Percentiles rank a stretch among this genome's conserved stretches.
phyloP scores from a whole-genome alignment of 371 early-diverging fungal species.

The Nematocida homosporus region DNA sequence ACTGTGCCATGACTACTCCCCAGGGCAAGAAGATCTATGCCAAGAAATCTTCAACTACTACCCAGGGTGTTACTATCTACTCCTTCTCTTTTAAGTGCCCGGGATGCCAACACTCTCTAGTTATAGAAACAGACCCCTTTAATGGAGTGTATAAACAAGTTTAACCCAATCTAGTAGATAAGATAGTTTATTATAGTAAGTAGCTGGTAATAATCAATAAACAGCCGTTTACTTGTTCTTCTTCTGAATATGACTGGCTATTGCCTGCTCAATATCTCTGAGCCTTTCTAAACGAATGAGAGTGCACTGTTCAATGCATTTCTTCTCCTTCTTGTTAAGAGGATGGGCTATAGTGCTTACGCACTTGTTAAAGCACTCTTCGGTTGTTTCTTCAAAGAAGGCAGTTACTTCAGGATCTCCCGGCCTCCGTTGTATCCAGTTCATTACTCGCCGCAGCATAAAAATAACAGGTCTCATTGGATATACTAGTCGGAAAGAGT shows the following conservation, averaged over 20 bases:
- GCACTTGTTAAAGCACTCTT: conserved; percentile 35
- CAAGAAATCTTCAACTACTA: not conserved
- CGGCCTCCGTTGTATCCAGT: conserved; percentile 3
- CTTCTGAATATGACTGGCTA: not conserved
- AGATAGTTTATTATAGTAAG: too few relatives aligned
- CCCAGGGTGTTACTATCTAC: not conserved
- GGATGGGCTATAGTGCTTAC: not conserved
- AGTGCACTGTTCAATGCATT: conserved; percentile 20
- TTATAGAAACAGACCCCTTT: not conserved
- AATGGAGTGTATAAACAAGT: too few relatives aligned
- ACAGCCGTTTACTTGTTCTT: not conserved
- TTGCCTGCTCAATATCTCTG: conserved; percentile 15
- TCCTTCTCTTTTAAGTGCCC: not conserved
- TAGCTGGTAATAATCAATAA: not conserved
- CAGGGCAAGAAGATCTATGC: conserved; percentile 11
- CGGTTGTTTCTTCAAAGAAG: conserved; percentile 48
- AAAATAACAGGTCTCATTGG: conserved; percentile 1
- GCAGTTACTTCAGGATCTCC: conserved; percentile 15
- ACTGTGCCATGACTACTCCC: not conserved
- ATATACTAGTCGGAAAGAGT: not conserved
- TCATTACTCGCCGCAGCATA: not conserved
- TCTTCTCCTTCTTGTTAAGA: conserved; percentile 16
- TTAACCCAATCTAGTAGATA: too few relatives aligned
- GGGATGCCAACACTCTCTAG: not conserved
- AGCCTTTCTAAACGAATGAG: conserved; percentile 2